These are phyloP conservation scores for Yarrowia keelungensis DNA, from an alignment of 805 yeast species.

Conservation along the genomic window DNA sequence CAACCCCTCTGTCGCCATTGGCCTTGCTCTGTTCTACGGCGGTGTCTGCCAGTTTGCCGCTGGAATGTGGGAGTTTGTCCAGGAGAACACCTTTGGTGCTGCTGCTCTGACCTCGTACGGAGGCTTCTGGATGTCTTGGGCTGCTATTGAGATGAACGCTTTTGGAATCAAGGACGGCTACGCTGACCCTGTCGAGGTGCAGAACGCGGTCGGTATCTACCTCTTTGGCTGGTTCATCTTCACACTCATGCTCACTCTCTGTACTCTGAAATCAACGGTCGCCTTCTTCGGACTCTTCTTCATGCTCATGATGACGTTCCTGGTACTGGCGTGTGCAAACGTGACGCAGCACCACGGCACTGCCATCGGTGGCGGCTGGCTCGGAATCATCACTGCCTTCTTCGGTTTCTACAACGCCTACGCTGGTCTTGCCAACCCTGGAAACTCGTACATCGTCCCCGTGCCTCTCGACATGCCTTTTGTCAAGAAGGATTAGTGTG, in stretches of 20 bases:
- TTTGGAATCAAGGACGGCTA: constrained; percentile 59
- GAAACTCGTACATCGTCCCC: constrained; percentile 65
- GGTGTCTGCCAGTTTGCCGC: constrained; percentile 67
- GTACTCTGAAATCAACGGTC: constrained; percentile 62
- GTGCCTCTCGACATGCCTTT: constrained; percentile 61
- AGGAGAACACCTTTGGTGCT: constrained; percentile 72
- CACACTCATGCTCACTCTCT: constrained; percentile 56
- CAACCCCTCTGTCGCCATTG: constrained; percentile 62
- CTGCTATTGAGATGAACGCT: constrained; percentile 59
- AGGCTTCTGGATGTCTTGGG: constrained; percentile 71
- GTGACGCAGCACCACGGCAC: constrained; percentile 56
- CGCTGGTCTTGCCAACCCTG: constrained; percentile 70
- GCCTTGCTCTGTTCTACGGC: constrained; percentile 70
- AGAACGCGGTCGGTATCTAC: constrained; percentile 58
- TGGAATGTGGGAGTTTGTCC: constrained; percentile 71
- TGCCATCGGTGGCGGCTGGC: constrained; percentile 65
- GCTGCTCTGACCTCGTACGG: constrained; percentile 56
- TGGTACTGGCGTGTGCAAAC: constrained; percentile 58
- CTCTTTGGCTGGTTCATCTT: constrained; percentile 61
- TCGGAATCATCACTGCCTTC: constrained; percentile 67
- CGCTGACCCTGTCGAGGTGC: constrained; percentile 52
- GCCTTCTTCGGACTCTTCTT: constrained; percentile 59
- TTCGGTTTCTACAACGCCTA: constrained; percentile 75
- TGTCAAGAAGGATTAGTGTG: constrained; percentile 23
- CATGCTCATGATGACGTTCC: constrained; percentile 56